Evolutionary conservation across 345 rosid species (phyloP), one percentile per base, ranked within the genome.

Genomic region (Sonneratia alba): DNA sequence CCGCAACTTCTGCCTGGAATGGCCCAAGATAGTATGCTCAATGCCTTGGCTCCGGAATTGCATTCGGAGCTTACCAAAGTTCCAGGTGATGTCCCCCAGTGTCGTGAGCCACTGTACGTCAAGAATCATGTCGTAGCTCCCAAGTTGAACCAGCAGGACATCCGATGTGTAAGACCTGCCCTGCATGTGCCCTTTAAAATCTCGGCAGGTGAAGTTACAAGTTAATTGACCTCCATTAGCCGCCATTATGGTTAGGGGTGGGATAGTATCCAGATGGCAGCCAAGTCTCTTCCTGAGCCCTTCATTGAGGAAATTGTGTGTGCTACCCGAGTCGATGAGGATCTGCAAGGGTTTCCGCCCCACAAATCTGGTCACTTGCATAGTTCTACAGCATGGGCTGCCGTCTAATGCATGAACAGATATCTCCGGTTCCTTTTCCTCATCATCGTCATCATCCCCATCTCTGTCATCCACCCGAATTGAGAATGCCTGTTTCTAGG

Each of bases 31-130:
- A 3, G 2, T 3, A 2, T 0, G 8, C 27, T 10, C 0, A 1
- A 14, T 36, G 9, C 51, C 49, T 7, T 56, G 2, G 1, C 1
- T 16, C 10, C 0, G 2, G 10, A 68, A 37, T 8, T n/a, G 4
- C 73, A 75, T 75, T 0, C 4, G 3, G 4, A 75, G 22, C 0
- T 19, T 18, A 5, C 12, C 11, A 24, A 75, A 75, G n/a, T 75
- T 45, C 65, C 63, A 75, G 0, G 0, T 7, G 8, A 75, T 53
- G 6, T 11, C 5, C 2, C 65, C 77, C 32, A 73, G 36, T 0
- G 45, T 21, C 2, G 13, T 3, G 4, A 74, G 18, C 77, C 77
- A 74, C 24, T 61, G 32, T n/a, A 74, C 45, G 1, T 72, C 72
- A 5, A 74, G 16, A 0, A 74, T 32, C n/a, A 74, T 27, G 40